Conservation (phyloP, 345 rosid genomes). For the Alliaria petiolata region DNA sequence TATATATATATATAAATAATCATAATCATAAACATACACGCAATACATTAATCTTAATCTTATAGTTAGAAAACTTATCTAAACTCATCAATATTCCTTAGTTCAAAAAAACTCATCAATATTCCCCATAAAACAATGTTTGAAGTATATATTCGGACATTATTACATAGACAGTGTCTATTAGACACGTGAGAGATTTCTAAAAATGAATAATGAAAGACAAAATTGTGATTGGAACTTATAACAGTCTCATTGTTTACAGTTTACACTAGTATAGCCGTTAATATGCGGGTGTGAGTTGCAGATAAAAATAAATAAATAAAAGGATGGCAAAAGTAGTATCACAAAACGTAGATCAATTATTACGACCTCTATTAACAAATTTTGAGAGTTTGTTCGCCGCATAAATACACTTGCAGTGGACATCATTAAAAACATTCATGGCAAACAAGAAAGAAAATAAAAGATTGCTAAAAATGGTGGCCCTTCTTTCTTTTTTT, state of each 20-base stretch:
- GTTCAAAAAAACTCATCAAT: not conserved
- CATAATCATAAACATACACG: not conserved
- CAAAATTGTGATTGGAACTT: not conserved
- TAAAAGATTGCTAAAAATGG: conserved; percentile 16
- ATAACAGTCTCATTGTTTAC: not conserved
- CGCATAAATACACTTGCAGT: conserved; percentile 29
- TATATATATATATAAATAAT: not conserved
- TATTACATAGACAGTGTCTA: not conserved
- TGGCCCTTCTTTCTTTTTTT: conserved; percentile 5
- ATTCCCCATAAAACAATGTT: not conserved
- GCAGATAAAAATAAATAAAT: not conserved
- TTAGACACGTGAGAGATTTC: not conserved
- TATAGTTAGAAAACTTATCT: not conserved
- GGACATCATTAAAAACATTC: not conserved
- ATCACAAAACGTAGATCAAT: not conserved
- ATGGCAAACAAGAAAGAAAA: conserved; percentile 15
- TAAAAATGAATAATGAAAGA: not conserved
- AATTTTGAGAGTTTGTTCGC: conserved; percentile 9
- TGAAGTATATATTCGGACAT: not conserved
- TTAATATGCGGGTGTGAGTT: not conserved
- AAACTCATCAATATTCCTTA: not conserved
- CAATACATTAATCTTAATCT: not conserved
- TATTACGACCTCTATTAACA: not conserved
- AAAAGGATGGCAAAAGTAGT: not conserved
- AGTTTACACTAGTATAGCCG: no score